Evolutionary conservation across 108 stramenopile genomes (phyloP).

Genomic region (Cyclostephanos invisitatus): DNA sequence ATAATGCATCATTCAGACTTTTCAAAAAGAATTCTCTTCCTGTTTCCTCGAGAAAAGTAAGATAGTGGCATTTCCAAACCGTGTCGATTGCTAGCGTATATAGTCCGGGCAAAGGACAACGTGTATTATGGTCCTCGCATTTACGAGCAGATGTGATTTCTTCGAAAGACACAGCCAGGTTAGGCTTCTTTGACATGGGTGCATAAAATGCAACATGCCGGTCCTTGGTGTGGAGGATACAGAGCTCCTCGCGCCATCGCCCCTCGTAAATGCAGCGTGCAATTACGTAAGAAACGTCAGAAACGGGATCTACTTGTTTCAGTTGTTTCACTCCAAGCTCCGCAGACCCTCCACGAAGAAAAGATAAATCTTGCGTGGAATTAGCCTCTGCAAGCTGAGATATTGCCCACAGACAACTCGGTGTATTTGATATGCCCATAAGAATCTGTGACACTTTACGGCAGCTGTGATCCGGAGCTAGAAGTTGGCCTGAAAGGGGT

Average conservation of each 20-base stretch:
- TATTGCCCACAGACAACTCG: conserved; percentile 44
- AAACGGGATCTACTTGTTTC: conserved; percentile 41
- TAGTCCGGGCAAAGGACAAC: conserved; percentile 71
- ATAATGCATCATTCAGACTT: conserved; percentile 51
- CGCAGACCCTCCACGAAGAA: conserved; percentile 73
- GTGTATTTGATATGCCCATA: conserved; percentile 52
- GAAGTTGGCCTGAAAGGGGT: conserved; percentile 65
- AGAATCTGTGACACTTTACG: conserved; percentile 72
- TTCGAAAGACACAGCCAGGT: conserved; percentile 63
- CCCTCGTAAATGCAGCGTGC: conserved; percentile 90
- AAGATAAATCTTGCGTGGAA: conserved; percentile 70
- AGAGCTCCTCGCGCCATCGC: conserved; percentile 93
- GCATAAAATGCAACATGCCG: conserved; percentile 78
- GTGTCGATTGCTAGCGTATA: conserved; percentile 79
- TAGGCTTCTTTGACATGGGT: conserved; percentile 78
- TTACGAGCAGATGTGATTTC: conserved; percentile 63
- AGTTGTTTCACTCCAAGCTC: conserved; percentile 62
- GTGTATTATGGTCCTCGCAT: conserved; percentile 34
- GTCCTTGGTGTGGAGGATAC: conserved; percentile 62
- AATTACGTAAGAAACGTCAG: conserved; percentile 60
- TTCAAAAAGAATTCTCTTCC: conserved; percentile 53
- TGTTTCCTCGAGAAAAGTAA: conserved; percentile 63
- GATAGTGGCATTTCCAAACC: conserved; percentile 81
- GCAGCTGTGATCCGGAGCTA: conserved; percentile 70
- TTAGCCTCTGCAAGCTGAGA: conserved; percentile 46